Evolutionary conservation across 2,329 filamentous ascomycete species (phyloP).

Genomic region (Hypoxylon sp.): DNA sequence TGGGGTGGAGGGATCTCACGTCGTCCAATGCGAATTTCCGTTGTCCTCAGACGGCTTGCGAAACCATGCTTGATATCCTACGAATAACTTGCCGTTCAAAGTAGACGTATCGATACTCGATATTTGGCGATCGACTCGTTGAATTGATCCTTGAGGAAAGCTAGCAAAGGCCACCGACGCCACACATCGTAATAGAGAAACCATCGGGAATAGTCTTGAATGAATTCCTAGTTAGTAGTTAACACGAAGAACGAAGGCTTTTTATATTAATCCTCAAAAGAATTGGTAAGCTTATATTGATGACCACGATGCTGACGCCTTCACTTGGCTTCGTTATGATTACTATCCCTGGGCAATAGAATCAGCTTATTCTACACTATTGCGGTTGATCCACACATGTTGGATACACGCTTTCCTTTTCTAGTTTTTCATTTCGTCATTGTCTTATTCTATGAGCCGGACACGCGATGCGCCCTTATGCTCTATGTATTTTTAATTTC

Average conservation of each 20-base stretch:
- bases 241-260: background rate
- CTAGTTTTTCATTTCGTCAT: background rate
- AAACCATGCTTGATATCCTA: slow-evolving; percentile 51
- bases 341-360: background rate
- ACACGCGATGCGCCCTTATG: background rate
- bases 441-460: background rate
- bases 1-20: slow-evolving; percentile 30
- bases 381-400: background rate
- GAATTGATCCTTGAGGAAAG: background rate
- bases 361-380: slow-evolving; percentile 25
- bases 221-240: background rate
- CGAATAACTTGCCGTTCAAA: slow-evolving; percentile 49
- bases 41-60: slow-evolving; percentile 48
- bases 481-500: background rate
- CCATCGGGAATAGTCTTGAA: background rate
- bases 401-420: background rate
- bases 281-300: slow-evolving; percentile 4
- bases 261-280: background rate
- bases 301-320: slow-evolving; percentile 8
- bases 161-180: background rate
- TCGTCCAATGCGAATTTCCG: slow-evolving; percentile 51
- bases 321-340: background rate
- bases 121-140: slow-evolving; percentile 22
- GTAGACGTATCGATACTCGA: slow-evolving; percentile 48
- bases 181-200: slow-evolving; percentile 5